A percentile compares a stretch with the other conserved stretches of the same genome.
These are phyloP conservation scores for Bipolaris gigantea DNA, from an alignment of 2,329 filamentous ascomycete species.

Conservation along the genomic window DNA sequence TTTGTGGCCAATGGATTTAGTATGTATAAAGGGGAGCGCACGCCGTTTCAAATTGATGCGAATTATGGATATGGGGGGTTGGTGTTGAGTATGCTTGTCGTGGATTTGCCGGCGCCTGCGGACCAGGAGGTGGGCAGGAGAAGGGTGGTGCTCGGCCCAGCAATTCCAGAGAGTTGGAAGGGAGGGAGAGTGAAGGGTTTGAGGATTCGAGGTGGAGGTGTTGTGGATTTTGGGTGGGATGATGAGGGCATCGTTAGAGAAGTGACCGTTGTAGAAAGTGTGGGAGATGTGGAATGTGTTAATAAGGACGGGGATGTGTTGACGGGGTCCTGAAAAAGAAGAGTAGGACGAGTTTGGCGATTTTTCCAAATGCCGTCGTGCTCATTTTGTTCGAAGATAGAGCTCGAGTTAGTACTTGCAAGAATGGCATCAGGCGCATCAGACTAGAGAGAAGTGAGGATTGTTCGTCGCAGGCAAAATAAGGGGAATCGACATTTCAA, in stretches of 20 bases:
- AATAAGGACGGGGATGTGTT: constrained; percentile 15
- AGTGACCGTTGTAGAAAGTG: not conserved
- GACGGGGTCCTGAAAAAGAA: not conserved
- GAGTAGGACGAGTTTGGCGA: too few species aligned
- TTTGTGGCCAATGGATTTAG: constrained; percentile 55
- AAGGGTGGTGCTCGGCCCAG: constrained; percentile 52
- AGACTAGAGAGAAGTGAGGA: too few species aligned
- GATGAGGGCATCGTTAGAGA: constrained; percentile 41
- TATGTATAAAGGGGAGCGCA: constrained; percentile 53
- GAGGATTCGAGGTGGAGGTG: constrained; percentile 49
- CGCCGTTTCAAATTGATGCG: constrained; percentile 62
- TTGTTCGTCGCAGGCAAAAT: too few species aligned
- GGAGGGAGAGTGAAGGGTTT: constrained; percentile 51
- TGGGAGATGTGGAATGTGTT: constrained; percentile 8
- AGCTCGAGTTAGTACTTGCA: too few species aligned
- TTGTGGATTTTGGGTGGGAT: constrained; percentile 52
- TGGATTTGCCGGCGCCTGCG: constrained; percentile 49
- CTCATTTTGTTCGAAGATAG: too few species aligned
- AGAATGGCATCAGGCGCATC: too few species aligned
- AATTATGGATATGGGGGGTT: constrained; percentile 62
- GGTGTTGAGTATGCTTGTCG: constrained; percentile 55
- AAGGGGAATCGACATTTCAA: too few species aligned
- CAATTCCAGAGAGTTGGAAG: constrained; percentile 52
- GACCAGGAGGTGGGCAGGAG: constrained; percentile 17
- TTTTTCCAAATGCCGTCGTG: too few species aligned